Conservation (phyloP, 495 filamentous ascomycete genomes). For the Penicillium canescens region DNA sequence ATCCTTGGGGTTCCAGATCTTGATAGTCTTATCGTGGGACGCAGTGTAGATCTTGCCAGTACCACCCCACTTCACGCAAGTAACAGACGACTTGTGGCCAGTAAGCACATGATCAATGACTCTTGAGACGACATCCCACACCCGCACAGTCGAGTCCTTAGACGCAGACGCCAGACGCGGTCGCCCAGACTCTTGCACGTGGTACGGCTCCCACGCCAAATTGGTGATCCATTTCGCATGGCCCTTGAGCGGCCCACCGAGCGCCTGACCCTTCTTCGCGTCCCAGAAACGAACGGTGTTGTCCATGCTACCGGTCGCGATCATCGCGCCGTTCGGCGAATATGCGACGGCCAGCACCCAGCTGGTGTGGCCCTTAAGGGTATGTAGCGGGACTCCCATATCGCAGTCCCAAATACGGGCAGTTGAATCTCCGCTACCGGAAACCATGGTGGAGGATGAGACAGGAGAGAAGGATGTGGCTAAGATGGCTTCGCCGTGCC, state of each 20-base stretch:
- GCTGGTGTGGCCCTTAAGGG: slow-evolving; percentile 87
- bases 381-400: slow-evolving; percentile 85
- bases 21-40: slow-evolving; percentile 92
- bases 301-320: slow-evolving; percentile 95
- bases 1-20: slow-evolving; percentile 81
- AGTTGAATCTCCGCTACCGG: slow-evolving; percentile 87
- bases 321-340: slow-evolving; percentile 76
- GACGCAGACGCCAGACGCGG: slow-evolving; percentile 83
- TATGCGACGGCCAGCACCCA: slow-evolving; percentile 91
- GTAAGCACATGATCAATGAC: slow-evolving; percentile 78
- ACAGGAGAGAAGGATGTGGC: slow-evolving; percentile 84
- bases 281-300: slow-evolving; percentile 91
- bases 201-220: slow-evolving; percentile 93
- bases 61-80: slow-evolving; percentile 94
- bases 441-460: slow-evolving; percentile 78
- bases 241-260: slow-evolving; percentile 79
- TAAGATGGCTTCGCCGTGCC: slow-evolving; percentile 91
- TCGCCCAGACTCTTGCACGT: slow-evolving; percentile 71
- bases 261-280: slow-evolving; percentile 72
- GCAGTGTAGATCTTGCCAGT: slow-evolving; percentile 81
- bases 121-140: slow-evolving; percentile 82
- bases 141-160: slow-evolving; percentile 84
- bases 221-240: slow-evolving; percentile 90
- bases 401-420: slow-evolving; percentile 96
- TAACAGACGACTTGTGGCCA: slow-evolving; percentile 85